Conservation (phyloP, 2,329 filamentous ascomycete species). For the Podosphaera aphanis region DNA sequence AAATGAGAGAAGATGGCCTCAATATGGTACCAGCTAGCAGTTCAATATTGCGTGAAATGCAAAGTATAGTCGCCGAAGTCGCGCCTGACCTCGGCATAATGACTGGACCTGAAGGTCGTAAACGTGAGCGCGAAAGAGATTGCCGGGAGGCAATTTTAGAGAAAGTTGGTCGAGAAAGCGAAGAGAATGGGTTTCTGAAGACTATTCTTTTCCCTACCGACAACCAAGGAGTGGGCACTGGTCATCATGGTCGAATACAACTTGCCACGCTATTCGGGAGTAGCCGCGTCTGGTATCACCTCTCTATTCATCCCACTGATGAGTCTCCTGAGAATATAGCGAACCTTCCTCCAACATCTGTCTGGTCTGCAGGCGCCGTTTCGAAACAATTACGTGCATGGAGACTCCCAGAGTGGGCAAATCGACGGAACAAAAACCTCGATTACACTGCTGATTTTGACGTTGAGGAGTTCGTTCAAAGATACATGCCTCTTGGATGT, state of each 20-base stretch:
- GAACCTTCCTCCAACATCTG: conserved; percentile 48
- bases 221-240: conserved; percentile 59
- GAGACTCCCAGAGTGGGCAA: conserved; percentile 91
- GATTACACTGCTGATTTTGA: conserved; percentile 97
- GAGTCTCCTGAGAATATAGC: conserved; percentile 54
- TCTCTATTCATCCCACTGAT: conserved; percentile 78
- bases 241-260: conserved; percentile 57
- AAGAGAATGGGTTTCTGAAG: conserved; percentile 62
- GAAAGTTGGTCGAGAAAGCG: conserved; percentile 60
- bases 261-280: conserved; percentile 50
- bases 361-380: conserved; percentile 82
- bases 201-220: conserved; percentile 58
- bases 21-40: conserved; percentile 50
- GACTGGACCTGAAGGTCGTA: conserved; percentile 39
- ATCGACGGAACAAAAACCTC: conserved; percentile 68
- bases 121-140: conserved; percentile 58
- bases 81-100: conserved; percentile 59
- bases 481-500: conserved; percentile 68
- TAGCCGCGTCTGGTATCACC: conserved; percentile 86
- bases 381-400: conserved; percentile 83
- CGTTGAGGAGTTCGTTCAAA: conserved; percentile 66
- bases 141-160: conserved; percentile 66
- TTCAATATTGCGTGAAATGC: conserved; percentile 72
- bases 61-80: conserved; percentile 51
- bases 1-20: conserved; percentile 92